Base-by-base conservation (phyloP, 2,329 filamentous ascomycete species). In the Beauveria brongniartii region DNA sequence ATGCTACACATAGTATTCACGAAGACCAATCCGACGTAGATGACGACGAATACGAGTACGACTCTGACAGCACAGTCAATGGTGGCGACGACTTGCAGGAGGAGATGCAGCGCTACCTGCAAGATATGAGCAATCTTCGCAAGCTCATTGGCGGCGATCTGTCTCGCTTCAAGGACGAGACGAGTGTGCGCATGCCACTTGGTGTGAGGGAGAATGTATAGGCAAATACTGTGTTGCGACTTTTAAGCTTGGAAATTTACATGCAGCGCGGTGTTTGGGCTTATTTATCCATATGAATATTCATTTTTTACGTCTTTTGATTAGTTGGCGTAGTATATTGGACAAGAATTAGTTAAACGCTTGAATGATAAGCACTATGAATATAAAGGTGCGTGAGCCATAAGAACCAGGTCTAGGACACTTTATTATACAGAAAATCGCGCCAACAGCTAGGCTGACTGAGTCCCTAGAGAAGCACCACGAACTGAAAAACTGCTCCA, bases 51-150 rank as follows among this genome's bases (percentile, higher is more conserved):
- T 80, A 81, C 28, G 81, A 81, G 47, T 79, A 82, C 63, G 76
- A 78, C 51, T 78, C 76, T 20, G 76, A 76, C 43, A 76, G 73
- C 63, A 77, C 73, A 20, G 72, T 62, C 69, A 79, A 83, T 55
- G 79, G 78, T 50, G 80, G 80, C 18, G 78, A 81, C 46, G 82
- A 92, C 64, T 83, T 92, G 77, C 90, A 97, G 70, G 86, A 87
- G n/a, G 86, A 91, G 69, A 93, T 96, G 80, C 86, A 92, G 66
- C 87, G 88, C 41, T 82, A 97, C 69, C 79, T 99, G 65, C 85
- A 86, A 67, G 92, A 97, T 77, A 88, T 88, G 72, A 85, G 86
- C 68, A 97, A 96, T 62, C 61, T 75, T 63, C 67, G 73, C 43
- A 75, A 74, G 66, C 66, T 75, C 77, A 85, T 97, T 64, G 86